Conservation (phyloP, 768 basidiomycete genomes). For the Kwoniella sp. region DNA sequence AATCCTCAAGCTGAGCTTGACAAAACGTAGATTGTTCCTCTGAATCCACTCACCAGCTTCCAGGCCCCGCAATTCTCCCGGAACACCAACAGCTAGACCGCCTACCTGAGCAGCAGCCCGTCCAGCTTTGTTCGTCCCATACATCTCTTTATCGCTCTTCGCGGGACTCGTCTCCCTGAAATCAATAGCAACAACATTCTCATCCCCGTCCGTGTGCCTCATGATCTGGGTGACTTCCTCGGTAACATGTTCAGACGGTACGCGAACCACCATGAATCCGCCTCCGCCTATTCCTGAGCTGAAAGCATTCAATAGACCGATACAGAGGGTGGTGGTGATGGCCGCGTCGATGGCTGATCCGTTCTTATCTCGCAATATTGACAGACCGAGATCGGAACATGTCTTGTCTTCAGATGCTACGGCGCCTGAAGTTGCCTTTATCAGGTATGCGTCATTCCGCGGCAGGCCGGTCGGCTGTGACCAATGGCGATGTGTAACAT, state of each 20-base stretch:
- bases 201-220: constrained; percentile 1
- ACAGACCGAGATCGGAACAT: constrained; percentile 83
- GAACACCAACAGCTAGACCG: constrained; percentile 84
- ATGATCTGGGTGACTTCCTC: constrained; percentile 16
- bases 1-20: too few relatives aligned
- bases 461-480: constrained; percentile 50
- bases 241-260: constrained; percentile 58
- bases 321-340: constrained; percentile 75
- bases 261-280: constrained; percentile 53
- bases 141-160: constrained; percentile 76
- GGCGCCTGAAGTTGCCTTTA: constrained; percentile 72
- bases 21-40: too few relatives aligned
- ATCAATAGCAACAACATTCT: constrained; percentile 62
- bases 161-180: constrained; percentile 86
- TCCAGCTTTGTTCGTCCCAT: constrained; percentile 60
- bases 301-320: constrained; percentile 75
- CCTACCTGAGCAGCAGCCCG: constrained; percentile 64
- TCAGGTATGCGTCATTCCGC: constrained; percentile 64
- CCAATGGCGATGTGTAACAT: not conserved
- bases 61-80: constrained; percentile 85
- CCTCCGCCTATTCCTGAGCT: constrained; percentile 62
- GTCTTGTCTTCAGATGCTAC: constrained; percentile 84
- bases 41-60: constrained; percentile 61
- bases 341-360: constrained; percentile 91
- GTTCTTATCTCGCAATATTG: constrained; percentile 69